Evolutionary conservation across 306 rosid species (phyloP).

Genomic region (Cicer pinnatifidum): DNA sequence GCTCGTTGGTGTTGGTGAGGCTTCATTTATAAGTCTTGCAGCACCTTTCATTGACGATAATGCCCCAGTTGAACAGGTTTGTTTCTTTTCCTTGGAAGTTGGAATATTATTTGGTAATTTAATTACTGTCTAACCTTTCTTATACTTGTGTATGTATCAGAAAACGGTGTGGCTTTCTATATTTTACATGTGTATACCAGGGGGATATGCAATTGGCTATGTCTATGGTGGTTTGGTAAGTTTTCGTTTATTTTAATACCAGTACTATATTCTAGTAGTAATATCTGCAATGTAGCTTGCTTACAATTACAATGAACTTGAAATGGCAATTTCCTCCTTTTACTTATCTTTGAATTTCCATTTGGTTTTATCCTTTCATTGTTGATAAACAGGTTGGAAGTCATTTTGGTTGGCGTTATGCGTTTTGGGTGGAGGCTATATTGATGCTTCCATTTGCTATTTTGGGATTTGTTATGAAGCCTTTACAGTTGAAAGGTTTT

Average conservation of each 20-base stretch:
- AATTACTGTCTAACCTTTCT: constrained; percentile 34
- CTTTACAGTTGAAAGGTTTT: constrained; percentile 84
- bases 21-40: constrained; percentile 97
- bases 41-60: constrained; percentile 95
- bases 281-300: constrained; percentile 16
- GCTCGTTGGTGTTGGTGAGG: constrained; percentile 96
- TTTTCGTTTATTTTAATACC: constrained; percentile 44
- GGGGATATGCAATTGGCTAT: constrained; percentile 89
- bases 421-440: constrained; percentile 78
- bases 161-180: constrained; percentile 79
- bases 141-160: constrained; percentile 53
- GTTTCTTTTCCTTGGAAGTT: constrained; percentile 37
- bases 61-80: constrained; percentile 84
- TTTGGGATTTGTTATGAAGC: constrained; percentile 79
- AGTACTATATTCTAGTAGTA: constrained; percentile 5
- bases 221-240: constrained; percentile 87
- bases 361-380: constrained; percentile 28
- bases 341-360: constrained; percentile 4
- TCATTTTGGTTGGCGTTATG: constrained; percentile 75
- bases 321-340: constrained; percentile 13
- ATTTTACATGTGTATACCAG: constrained; percentile 93
- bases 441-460: constrained; percentile 88
- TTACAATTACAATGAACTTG: not conserved
- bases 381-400: constrained; percentile 66
- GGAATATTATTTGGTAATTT: constrained; percentile 29